These are phyloP conservation scores for Mortierella claussenii DNA, from an alignment of 192 early-diverging fungal species.

Conservation along the genomic window DNA sequence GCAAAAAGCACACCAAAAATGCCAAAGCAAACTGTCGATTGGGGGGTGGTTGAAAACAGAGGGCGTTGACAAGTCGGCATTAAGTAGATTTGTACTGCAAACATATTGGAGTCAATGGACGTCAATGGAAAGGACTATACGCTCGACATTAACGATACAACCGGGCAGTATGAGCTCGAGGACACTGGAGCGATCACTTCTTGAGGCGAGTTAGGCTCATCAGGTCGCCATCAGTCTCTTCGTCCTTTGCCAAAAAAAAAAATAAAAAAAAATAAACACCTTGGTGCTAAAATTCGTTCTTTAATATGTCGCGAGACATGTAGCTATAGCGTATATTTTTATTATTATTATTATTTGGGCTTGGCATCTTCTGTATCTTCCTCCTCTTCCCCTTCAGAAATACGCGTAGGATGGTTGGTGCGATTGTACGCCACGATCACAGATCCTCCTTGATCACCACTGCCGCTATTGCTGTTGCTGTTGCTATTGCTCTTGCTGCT, in stretches of 20 bases:
- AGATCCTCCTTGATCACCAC: background rate
- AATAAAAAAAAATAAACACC: background rate
- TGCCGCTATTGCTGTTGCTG: background rate
- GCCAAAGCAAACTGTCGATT: slow-evolving; percentile 19
- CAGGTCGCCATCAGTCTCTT: too few relatives aligned
- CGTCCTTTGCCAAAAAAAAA: background rate
- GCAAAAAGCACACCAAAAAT: background rate
- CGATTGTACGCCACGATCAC: slow-evolving; percentile 10
- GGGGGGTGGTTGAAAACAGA: slow-evolving; percentile 37
- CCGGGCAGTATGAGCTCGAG: slow-evolving; percentile 83
- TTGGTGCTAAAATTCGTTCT: background rate
- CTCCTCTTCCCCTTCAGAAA: slow-evolving; percentile 49
- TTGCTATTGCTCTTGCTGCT: background rate
- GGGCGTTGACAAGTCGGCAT: slow-evolving; percentile 79
- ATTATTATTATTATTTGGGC: too few relatives aligned
- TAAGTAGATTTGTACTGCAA: slow-evolving; percentile 80
- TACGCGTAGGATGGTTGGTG: slow-evolving; percentile 43
- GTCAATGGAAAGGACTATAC: slow-evolving; percentile 72
- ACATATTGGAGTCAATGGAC: slow-evolving; percentile 76
- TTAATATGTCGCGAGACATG: background rate
- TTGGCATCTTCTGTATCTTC: slow-evolving; percentile 33
- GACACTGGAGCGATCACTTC: slow-evolving; percentile 40
- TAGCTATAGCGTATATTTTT: background rate
- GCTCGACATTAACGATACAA: slow-evolving; percentile 84
- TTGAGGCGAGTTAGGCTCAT: slow-evolving; percentile 39